phyloP scores from a whole-genome alignment of 208 protist genomes.

The Naegleria gruberi region DNA sequence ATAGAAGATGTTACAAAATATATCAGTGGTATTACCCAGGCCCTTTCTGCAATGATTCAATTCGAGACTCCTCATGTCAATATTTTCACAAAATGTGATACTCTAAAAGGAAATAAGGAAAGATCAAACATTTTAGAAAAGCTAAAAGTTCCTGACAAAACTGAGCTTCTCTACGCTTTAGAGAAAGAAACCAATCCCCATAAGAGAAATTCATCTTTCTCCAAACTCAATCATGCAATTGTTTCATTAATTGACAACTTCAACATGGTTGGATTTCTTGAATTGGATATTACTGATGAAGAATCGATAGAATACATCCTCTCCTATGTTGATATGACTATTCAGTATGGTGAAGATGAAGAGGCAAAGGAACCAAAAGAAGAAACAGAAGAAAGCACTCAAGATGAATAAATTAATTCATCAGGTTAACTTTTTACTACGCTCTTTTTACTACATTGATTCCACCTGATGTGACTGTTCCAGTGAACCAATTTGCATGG shows the following conservation, averaged over 20 bases:
- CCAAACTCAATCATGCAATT: background rate
- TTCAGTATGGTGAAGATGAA: conserved; percentile 32
- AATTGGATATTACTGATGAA: conserved; percentile 19
- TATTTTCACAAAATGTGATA: conserved; percentile 70
- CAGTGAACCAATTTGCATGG: too few relatives aligned
- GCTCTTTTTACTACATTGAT: too few relatives aligned
- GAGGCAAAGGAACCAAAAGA: conserved; percentile 17
- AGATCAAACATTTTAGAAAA: background rate
- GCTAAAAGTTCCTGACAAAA: background rate
- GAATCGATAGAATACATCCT: conserved; percentile 26
- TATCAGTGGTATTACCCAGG: conserved; percentile 56
- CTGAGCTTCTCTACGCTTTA: background rate
- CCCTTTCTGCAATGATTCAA: conserved; percentile 59
- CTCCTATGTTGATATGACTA: conserved; percentile 7
- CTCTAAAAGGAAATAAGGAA: background rate
- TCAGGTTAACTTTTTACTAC: too few relatives aligned
- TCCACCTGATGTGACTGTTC: too few relatives aligned
- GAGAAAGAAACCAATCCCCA: background rate
- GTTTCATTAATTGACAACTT: conserved; percentile 14
- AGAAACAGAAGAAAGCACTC: background rate
- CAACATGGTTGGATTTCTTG: conserved; percentile 20
- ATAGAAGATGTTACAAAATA: conserved; percentile 55
- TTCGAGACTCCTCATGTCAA: conserved; percentile 59
- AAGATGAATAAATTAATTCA: background rate
- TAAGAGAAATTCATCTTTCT: background rate